Conservation (phyloP, 805 yeast species). For the Metschnikowia gelsemii region DNA sequence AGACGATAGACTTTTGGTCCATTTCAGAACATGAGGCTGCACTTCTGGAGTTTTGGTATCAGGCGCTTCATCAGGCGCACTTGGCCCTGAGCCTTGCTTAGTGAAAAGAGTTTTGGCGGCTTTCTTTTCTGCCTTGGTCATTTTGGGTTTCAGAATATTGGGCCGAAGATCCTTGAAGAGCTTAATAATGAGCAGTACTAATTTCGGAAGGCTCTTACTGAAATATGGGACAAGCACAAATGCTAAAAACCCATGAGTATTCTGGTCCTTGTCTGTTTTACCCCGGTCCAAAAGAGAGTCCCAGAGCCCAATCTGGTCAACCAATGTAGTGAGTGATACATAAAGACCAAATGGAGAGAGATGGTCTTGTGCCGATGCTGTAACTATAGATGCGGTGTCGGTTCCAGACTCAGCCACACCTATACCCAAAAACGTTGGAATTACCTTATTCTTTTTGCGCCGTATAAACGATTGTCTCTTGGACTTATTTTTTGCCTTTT, state of each 20-base stretch:
- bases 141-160: constrained; percentile 20
- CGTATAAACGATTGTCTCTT: constrained; percentile 25
- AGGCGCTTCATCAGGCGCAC: background rate
- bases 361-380: constrained; percentile 21
- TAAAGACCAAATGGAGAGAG: constrained; percentile 25
- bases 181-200: constrained; percentile 45
- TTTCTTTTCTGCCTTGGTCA: constrained; percentile 24
- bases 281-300: constrained; percentile 45
- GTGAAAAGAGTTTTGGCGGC: background rate
- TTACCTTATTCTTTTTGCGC: constrained; percentile 24
- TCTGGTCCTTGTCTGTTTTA: constrained; percentile 34
- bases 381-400: background rate
- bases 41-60: background rate
- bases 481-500: constrained; percentile 27
- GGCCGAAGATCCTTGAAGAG: constrained; percentile 47
- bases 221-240: constrained; percentile 55
- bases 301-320: constrained; percentile 55
- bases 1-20: constrained; percentile 5
- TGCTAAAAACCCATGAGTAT: constrained; percentile 48
- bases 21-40: constrained; percentile 5
- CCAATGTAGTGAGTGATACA: constrained; percentile 38
- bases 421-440: constrained; percentile 46
- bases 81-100: background rate
- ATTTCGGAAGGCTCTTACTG: constrained; percentile 46
- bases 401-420: constrained; percentile 26